Conservation (phyloP, 495 filamentous ascomycete species). For the Xylaria venustula region DNA sequence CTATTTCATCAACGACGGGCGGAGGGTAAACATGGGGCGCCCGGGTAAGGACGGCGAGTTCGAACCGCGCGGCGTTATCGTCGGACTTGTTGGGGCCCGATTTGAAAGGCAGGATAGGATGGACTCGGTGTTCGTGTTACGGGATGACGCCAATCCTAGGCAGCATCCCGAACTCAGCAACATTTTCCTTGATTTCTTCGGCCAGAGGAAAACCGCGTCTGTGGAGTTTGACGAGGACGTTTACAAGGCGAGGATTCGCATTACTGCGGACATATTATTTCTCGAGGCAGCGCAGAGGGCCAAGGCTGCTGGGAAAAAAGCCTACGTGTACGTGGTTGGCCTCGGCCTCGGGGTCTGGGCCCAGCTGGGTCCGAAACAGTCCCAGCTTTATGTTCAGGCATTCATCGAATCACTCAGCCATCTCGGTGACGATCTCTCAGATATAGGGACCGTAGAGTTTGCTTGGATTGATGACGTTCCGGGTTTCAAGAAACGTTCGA, state of each 20-base stretch:
- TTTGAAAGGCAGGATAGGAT: slow-evolving; percentile 25
- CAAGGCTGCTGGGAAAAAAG: slow-evolving; percentile 20
- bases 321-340: slow-evolving; percentile 36
- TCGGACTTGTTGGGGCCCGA: slow-evolving; percentile 28
- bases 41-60: slow-evolving; percentile 7
- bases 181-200: slow-evolving; percentile 22
- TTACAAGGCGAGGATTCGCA: slow-evolving; percentile 32
- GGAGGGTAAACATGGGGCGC: slow-evolving; percentile 12
- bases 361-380: not conserved
- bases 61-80: slow-evolving; percentile 25
- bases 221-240: slow-evolving; percentile 12
- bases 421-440: not conserved
- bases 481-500: not conserved
- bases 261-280: slow-evolving; percentile 28
- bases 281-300: slow-evolving; percentile 31
- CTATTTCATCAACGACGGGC: slow-evolving; percentile 28
- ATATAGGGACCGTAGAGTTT: slow-evolving; percentile 22
- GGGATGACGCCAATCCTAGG: not conserved
- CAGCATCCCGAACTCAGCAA: slow-evolving; percentile 20
- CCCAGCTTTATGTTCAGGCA: slow-evolving; percentile 24
- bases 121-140: slow-evolving; percentile 19
- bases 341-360: slow-evolving; percentile 38
- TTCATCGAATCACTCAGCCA: slow-evolving; percentile 8
- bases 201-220: not conserved
- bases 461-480: slow-evolving; percentile 7